Base-by-base conservation (phyloP, 2,329 filamentous ascomycete species). In the Coniochaeta prunicola region DNA sequence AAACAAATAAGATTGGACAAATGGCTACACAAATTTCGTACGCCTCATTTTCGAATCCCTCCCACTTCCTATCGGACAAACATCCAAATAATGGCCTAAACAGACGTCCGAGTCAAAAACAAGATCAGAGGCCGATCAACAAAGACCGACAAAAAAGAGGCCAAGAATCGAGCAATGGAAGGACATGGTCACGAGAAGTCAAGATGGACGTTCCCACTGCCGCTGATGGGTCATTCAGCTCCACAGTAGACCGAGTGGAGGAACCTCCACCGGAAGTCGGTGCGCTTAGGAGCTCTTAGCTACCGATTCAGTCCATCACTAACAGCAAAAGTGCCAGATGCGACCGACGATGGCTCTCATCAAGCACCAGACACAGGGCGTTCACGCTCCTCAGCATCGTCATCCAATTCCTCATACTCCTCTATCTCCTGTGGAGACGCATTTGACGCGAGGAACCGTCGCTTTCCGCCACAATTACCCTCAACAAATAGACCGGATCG, bases 181-280 rank as follows among this genome's bases (percentile, higher is more conserved):
- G 4, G 12, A 50, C 45, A 50, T 17, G n/a, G 26, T 17, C 45
- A 13, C n/a, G 24, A 13, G 45, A 9, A 50, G 24, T 50, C 45
- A 50, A 50, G 24, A 28, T 50, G 45, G 45, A 45, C 40, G 4
- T 45, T 45, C 40, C 48, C 48, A 26, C 26, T 31, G 17, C 48
- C 48, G 40, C 19, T 19, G 21, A 45, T n/a, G 48, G 53, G 7
- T 55, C 30, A 17, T 6, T 36, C 7, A 55, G 53, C 53, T 55
- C 53, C 53, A 34, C 53, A 33, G 15, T n/a, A n/a, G n/a, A n/a
- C n/a, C n/a, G n/a, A n/a, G n/a, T 55, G 30, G 53, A 55, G 53
- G 53, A 24, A 17, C 28, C 30, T 4, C 30, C 30, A n/a, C 53
- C 53, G n/a, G 30, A 55, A 36, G 15, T 31, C n/a, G 33, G 45